Evolutionary conservation across 805 yeast genomes (phyloP), one percentile per base, ranked within the genome.

Genomic region (Wilhelminamyces savonicus): DNA sequence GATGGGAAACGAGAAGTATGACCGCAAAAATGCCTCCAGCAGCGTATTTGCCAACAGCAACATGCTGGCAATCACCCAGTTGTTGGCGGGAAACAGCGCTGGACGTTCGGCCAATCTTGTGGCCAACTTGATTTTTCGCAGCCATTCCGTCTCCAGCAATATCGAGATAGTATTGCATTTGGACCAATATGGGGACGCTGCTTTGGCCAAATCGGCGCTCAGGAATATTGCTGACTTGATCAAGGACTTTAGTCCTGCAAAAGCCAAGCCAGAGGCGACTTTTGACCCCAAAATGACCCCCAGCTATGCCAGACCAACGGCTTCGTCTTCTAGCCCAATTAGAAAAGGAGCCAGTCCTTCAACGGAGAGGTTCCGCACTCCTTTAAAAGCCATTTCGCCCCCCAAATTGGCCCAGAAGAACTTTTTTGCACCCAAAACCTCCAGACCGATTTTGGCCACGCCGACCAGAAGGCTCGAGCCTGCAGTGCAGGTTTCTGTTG

Each of bases 261-360:
- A 18, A 16, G 24, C 20, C 6, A 9, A 13, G 11, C 20, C 22
- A 4, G 25, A 21, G n/a, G 40, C 35, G n/a, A 5, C 12, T 7
- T 9, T 11, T 16, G 3, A 7, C 15, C 13, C 16, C 14, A 12
- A 6, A 11, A 7, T 26, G 29, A 23, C 45, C 10, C 62, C 62
- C 7, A 39, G 41, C 35, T 59, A 59, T 28, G 60, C 64, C 7
- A 46, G 46, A 29, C 61, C 66, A 4, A 59, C 65, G 0, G 33
- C 38, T 5, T 35, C 58, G 3, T 59, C 61, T 2, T 23, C 28
- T 8, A 35, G 37, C 20, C 49, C 52, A 9, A 23, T 20, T 3
- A 28, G 15, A 10, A 21, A 18, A 26, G 16, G 10, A 5, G 13
- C 23, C 13, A 5, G 8, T 21, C 13, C n/a, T 9, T 5, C 23